Base-by-base conservation (phyloP, 73 alveolate genomes). In the Halteria grandinella region DNA sequence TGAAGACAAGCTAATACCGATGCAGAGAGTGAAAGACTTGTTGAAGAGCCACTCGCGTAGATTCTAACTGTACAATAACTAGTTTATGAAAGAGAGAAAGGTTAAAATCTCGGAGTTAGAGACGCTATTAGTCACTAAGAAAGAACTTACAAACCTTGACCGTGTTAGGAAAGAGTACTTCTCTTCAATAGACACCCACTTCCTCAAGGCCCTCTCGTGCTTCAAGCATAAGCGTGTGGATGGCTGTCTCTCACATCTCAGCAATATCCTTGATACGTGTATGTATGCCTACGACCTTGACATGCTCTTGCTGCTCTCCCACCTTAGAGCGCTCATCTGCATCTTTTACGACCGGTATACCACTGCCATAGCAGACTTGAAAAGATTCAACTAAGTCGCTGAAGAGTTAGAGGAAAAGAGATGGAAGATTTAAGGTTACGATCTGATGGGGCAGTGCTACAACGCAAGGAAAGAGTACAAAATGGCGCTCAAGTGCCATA, bases 371-470 rank as follows among this genome's bases (percentile, higher is more conserved):
- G 50, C 20, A 3, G 14, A 28, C 4, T 73, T 29, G 50, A 53
- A 51, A 21, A 29, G 14, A 1, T 3, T 80, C 1, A 73, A 75
- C 47, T 17, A 58, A 55, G 53, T 73, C 17, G 74, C 85, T 17
- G 41, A 28, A 34, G 64, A 51, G 33, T 60, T 66, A 74, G 87
- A 60, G 49, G 55, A 81, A 39, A 25, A 41, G 11, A 72, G 50
- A 34, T 63, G 59, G 55, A 87, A 87, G 39, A 81, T 80, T 89
- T 40, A 81, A 39, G 84, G 93, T 5, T 88, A 88, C 73, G 72
- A 53, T 27, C 49, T 79, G 15, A 29, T 88, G 52, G 95, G 95
- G 0, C 45, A 59, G 48, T 88, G 89, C 74, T 88, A 88, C 49
- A 64, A 75, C 49, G 36, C 48, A 20, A 55, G 82, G 53, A 83